These are phyloP conservation scores for Marasmius sp. DNA, from an alignment of 1,284 basidiomycete genomes.

Conservation along the genomic window DNA sequence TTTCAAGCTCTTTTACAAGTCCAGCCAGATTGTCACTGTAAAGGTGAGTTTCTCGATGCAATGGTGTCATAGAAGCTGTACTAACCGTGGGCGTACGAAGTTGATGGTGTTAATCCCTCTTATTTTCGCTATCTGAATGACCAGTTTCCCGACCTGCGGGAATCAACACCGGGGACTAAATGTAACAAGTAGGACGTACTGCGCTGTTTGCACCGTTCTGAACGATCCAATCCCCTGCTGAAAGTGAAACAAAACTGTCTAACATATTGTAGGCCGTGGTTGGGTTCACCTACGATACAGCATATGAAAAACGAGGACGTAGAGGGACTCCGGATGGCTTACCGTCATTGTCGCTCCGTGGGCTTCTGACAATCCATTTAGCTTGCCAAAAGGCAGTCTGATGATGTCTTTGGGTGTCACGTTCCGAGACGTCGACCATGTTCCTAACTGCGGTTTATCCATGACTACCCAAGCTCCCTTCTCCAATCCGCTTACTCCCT, in stretches of 20 bases:
- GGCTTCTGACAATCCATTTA: conserved; percentile 49
- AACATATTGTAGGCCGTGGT: conserved; percentile 84
- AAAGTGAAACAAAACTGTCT: conserved; percentile 61
- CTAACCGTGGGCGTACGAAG: conserved; percentile 70
- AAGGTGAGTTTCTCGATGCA: not conserved
- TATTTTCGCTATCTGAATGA: conserved; percentile 77
- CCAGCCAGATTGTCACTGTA: conserved; percentile 51
- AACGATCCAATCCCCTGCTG: conserved; percentile 71
- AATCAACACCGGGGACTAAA: not conserved
- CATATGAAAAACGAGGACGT: not conserved
- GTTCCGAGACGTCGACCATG: conserved; percentile 71
- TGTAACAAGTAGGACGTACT: conserved; percentile 38
- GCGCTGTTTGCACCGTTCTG: conserved; percentile 88
- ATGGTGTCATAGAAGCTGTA: conserved; percentile 1
- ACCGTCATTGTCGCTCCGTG: conserved; percentile 78
- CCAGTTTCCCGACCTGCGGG: conserved; percentile 70
- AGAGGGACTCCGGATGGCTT: conserved; percentile 17
- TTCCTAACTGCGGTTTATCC: conserved; percentile 68
- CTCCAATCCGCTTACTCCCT: conserved; percentile 46
- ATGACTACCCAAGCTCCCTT: conserved; percentile 77
- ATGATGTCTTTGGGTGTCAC: conserved; percentile 57
- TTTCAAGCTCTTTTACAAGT: conserved; percentile 50
- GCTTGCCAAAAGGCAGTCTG: conserved; percentile 46
- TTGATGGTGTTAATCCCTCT: conserved; percentile 74
- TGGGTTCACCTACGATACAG: conserved; percentile 69